phyloP scores from a whole-genome alignment of 179 eudicot species.

The Spergularia azorica region DNA sequence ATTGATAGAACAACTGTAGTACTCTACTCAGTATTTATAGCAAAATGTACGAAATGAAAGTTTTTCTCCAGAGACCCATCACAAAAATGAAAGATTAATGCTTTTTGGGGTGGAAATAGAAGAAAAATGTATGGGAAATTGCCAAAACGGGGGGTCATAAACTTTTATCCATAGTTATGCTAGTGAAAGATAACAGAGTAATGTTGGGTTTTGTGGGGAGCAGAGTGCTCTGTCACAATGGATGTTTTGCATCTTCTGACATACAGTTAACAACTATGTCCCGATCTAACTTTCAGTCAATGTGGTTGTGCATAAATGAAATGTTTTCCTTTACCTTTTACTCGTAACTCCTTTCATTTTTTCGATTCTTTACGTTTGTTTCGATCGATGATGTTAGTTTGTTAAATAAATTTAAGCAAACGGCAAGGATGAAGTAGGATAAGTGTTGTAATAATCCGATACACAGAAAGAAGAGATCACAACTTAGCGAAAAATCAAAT shows the following conservation, averaged over 20 bases:
- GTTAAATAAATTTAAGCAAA: too few relatives aligned
- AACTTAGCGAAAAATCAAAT: too few relatives aligned
- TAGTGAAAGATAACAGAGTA: conserved; percentile 30
- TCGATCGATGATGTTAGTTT: too few relatives aligned
- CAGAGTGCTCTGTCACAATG: conserved; percentile 39
- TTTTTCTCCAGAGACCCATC: neutral
- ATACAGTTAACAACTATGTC: neutral
- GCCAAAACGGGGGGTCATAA: conserved; percentile 18
- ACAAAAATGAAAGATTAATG: neutral
- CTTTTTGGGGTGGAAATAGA: conserved; percentile 17
- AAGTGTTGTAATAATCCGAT: too few relatives aligned
- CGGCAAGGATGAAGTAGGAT: too few relatives aligned
- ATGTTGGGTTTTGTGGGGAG: conserved; percentile 38
- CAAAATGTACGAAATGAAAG: neutral
- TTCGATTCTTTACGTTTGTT: too few relatives aligned
- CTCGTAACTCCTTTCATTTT: neutral
- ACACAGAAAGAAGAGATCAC: too few relatives aligned
- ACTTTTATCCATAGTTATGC: conserved; percentile 4
- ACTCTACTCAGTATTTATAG: too few relatives aligned
- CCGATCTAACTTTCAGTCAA: conserved; percentile 1
- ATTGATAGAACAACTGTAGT: too few relatives aligned
- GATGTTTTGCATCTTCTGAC: conserved; percentile 28
- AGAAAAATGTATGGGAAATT: conserved; percentile 18
- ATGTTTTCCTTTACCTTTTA: neutral
- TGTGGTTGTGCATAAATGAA: neutral